Conservation (phyloP, 1,284 basidiomycete species). For the Tilletia horrida region DNA sequence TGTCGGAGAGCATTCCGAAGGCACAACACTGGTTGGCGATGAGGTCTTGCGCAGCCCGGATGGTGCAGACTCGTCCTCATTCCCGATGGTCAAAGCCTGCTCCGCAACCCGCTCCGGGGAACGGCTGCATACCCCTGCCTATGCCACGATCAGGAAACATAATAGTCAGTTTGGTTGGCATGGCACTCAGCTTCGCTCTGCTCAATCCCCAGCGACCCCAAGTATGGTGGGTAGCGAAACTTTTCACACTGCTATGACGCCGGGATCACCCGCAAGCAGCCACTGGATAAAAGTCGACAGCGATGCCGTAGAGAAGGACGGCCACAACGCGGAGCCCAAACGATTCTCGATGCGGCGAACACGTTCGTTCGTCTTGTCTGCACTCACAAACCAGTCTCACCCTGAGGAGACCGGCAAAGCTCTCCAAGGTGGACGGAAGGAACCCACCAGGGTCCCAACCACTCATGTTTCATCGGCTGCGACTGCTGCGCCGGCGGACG, state of each 20-base stretch:
- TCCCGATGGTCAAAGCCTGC: neutral
- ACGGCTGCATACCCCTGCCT: neutral
- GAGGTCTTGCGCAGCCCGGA: no score
- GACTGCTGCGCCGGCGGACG: neutral
- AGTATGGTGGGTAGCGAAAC: neutral
- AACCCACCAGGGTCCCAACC: no score
- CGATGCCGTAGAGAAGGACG: neutral
- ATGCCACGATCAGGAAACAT: conserved; percentile 10
- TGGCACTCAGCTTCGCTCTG: neutral
- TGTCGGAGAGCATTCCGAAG: conserved; percentile 7
- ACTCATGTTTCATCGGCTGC: neutral
- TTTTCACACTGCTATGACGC: neutral
- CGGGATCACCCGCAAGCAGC: conserved; percentile 5
- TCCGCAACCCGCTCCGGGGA: neutral
- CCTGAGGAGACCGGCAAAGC: no score
- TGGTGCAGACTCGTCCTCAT: no score
- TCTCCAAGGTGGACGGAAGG: no score
- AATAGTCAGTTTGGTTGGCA: neutral
- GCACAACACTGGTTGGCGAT: conserved; percentile 1
- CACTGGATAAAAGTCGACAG: conserved; percentile 11
- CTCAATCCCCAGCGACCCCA: neutral
- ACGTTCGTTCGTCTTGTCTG: conserved; percentile 11
- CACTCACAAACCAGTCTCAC: neutral
- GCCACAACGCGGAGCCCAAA: neutral
- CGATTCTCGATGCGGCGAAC: conserved; percentile 13